phyloP scores from a whole-genome alignment of 2,329 filamentous ascomycete species.

The Claviceps maximensis region DNA sequence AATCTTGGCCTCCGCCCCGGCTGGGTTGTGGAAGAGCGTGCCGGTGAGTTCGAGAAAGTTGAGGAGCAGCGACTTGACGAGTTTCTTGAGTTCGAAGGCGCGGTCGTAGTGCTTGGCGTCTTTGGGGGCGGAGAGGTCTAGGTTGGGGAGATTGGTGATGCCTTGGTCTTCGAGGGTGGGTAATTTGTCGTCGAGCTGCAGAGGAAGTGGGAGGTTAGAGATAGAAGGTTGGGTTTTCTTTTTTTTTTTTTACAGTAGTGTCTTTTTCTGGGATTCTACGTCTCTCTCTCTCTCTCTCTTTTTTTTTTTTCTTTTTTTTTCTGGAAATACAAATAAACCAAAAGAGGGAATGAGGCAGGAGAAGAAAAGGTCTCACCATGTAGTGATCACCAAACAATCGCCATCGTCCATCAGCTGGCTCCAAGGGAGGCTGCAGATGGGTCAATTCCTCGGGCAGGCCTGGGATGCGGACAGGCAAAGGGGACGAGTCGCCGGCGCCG shows the following conservation, averaged over 20 bases:
- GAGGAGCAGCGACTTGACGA: constrained; percentile 73
- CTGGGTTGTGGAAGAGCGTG: constrained; percentile 15
- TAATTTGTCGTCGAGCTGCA: constrained; percentile 44
- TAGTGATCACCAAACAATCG: constrained; percentile 59
- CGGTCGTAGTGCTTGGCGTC: constrained; percentile 47
- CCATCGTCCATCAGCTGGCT: constrained; percentile 59
- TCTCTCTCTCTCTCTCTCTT: no score
- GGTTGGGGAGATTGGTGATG: constrained; percentile 50
- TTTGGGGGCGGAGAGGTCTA: constrained; percentile 25
- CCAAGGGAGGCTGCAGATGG: constrained; percentile 68
- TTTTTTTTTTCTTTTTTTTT: no score
- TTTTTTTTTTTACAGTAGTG: no score
- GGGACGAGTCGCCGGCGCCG: constrained; percentile 13
- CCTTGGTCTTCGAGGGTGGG: constrained; percentile 56
- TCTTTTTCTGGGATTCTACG: no score
- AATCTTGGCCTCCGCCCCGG: constrained; percentile 54
- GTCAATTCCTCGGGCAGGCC: constrained; percentile 57
- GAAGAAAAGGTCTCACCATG: constrained; percentile 24
- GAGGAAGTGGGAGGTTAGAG: neutral
- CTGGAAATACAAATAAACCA: no score
- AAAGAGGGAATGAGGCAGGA: neutral
- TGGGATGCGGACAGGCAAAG: constrained; percentile 21
- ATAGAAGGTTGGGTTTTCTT: no score
- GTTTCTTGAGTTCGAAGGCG: constrained; percentile 56
- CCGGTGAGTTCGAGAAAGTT: constrained; percentile 81